Conservation (phyloP, 192 early-diverging fungal species). For the Umbelopsis vinacea region DNA sequence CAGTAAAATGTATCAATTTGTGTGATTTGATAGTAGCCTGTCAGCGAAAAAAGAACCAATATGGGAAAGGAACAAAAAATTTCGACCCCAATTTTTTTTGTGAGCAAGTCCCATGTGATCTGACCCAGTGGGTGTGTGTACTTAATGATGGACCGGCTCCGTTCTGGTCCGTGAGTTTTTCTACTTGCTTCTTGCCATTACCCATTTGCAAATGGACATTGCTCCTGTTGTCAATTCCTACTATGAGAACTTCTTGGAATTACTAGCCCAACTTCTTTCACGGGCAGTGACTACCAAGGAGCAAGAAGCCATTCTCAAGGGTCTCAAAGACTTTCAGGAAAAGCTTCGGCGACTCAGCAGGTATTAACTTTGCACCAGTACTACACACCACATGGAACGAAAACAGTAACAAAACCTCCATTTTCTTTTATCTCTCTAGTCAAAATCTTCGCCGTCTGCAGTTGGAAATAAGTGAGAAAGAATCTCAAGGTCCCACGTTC, state of each 20-base stretch:
- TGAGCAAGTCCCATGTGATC: conserved; percentile 10
- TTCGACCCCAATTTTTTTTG: conserved; percentile 1
- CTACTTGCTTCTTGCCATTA: neutral
- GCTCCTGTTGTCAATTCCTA: conserved; percentile 40
- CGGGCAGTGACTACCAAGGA: conserved; percentile 69
- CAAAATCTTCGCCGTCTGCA: conserved; percentile 48
- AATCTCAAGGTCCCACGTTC: conserved; percentile 30
- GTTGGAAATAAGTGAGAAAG: conserved; percentile 39
- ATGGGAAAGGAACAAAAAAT: neutral
- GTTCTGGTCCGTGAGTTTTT: conserved; percentile 3
- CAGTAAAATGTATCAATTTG: neutral
- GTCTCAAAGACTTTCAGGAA: conserved; percentile 65
- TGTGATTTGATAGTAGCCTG: neutral
- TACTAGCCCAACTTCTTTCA: conserved; percentile 60
- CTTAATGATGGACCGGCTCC: neutral
- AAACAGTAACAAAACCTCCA: neutral
- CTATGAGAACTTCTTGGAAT: conserved; percentile 67
- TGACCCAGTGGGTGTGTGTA: neutral
- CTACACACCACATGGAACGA: no score
- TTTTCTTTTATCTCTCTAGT: conserved; percentile 37
- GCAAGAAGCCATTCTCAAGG: conserved; percentile 60
- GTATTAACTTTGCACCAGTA: conserved; percentile 23
- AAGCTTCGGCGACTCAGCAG: conserved; percentile 69
- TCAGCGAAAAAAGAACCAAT: neutral
- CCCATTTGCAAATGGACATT: neutral